These are phyloP conservation scores for Moelleriella libera DNA, from an alignment of 2,329 filamentous ascomycete genomes.

Conservation along the genomic window DNA sequence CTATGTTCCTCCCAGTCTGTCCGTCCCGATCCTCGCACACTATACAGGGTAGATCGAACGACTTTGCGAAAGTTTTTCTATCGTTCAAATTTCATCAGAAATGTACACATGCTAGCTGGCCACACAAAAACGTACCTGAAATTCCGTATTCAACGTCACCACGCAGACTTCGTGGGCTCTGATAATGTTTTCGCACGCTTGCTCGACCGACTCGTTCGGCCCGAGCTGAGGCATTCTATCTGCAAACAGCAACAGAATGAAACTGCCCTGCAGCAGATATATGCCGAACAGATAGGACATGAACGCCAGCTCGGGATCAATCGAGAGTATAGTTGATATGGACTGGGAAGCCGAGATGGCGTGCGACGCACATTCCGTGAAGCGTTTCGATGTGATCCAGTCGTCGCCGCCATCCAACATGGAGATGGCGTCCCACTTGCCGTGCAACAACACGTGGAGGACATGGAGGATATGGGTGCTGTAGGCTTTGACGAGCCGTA, in stretches of 20 bases:
- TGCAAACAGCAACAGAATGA: slow-evolving; percentile 32
- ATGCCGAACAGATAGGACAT: slow-evolving; percentile 39
- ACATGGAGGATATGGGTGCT: slow-evolving; percentile 32
- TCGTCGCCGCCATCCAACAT: slow-evolving; percentile 33
- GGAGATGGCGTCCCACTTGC: slow-evolving; percentile 33
- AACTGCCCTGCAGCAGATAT: slow-evolving; percentile 35
- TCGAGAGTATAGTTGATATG: slow-evolving; percentile 27
- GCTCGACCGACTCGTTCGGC: slow-evolving; percentile 28
- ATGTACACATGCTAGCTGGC: not conserved
- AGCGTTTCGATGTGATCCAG: slow-evolving; percentile 31
- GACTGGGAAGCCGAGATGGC: slow-evolving; percentile 31
- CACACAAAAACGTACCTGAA: slow-evolving; percentile 22
- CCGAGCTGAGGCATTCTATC: slow-evolving; percentile 33
- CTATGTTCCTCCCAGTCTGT: slow-evolving; percentile 27
- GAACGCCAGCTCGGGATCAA: slow-evolving; percentile 34
- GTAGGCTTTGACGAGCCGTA: slow-evolving; percentile 28
- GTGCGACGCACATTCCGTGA: slow-evolving; percentile 29
- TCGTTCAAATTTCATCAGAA: too few relatives aligned
- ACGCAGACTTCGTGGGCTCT: slow-evolving; percentile 35
- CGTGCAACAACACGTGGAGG: slow-evolving; percentile 30
- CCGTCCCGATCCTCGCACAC: slow-evolving; percentile 25
- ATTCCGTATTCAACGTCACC: slow-evolving; percentile 33
- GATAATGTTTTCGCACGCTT: slow-evolving; percentile 34
- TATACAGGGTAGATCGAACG: slow-evolving; percentile 31
- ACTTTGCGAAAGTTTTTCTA: slow-evolving; percentile 41